Evolutionary conservation across 2,329 filamentous ascomycete genomes (phyloP), one percentile per base, ranked within the genome.

Genomic region (Aspergillus jensenii): DNA sequence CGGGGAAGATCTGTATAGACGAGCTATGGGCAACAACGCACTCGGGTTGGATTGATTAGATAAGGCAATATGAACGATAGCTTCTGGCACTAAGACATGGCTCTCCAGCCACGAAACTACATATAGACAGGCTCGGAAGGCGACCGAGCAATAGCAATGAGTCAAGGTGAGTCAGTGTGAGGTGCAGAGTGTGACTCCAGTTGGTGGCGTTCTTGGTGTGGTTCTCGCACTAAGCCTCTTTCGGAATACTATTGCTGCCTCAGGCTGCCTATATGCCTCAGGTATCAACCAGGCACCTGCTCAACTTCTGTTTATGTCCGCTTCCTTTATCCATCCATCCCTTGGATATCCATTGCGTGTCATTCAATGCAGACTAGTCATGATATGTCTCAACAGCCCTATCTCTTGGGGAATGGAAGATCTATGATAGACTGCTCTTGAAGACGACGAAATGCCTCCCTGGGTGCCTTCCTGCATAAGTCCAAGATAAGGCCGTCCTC

Each of bases 141-240:
- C 23, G 15, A 17, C 39, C 17, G 7, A 25, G 19, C n/a, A 5
- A 33, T 58, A 25, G 19, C n/a, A 5, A 33, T 58, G 51, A 58
- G 51, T 58, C 56, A 49, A 40, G 39, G 39, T 58, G 56, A 58
- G 51, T 58, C 56, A 58, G 8, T 39, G 21, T 47, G 50, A 45
- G 23, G 3, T 14, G 25, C 31, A 15, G 9, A 37, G 25, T 7
- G 45, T 48, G 45, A 48, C 23, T 47, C 25, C 27, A 31, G 25
- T 46, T 33, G 6, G 23, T 9, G 9, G 37, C 14, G 39, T 52
- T 52, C 43, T 47, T 54, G 43, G 41, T 27, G 40, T 19, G 40
- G 27, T 33, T n/a, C 46, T 31, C 19, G 4, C 50, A 27, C 56
- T 58, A 58, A 45, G 5, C 56, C 45, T 12, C 7, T 45, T 49